These are phyloP conservation scores for Blastocystis sp. DNA, from an alignment of 352 stramenopile genomes.

Conservation along the genomic window DNA sequence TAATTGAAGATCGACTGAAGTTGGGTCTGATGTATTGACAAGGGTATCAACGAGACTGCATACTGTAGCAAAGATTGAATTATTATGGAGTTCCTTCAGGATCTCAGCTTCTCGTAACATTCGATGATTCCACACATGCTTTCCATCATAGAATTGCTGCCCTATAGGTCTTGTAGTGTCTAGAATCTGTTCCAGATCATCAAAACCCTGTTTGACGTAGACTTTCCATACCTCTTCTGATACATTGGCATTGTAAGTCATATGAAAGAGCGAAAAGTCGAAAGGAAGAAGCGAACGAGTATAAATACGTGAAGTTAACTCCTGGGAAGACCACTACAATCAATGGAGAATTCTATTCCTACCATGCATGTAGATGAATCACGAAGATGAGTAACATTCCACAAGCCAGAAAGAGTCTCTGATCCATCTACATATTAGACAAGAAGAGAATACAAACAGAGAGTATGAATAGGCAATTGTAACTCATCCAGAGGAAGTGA, in stretches of 20 bases:
- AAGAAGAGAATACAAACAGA: background rate
- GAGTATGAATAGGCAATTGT: background rate
- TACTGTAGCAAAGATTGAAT: slow-evolving; percentile 48
- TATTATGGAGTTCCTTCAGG: slow-evolving; percentile 36
- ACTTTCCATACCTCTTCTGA: background rate
- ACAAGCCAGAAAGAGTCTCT: background rate
- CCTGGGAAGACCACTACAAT: slow-evolving; percentile 10
- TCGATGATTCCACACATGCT: slow-evolving; percentile 39
- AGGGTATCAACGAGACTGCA: slow-evolving; percentile 8
- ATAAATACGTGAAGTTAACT: slow-evolving; percentile 16
- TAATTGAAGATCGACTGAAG: background rate
- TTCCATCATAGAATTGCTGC: slow-evolving; percentile 52
- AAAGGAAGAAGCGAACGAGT: slow-evolving; percentile 2
- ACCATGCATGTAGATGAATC: slow-evolving; percentile 13
- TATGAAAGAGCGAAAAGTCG: slow-evolving; percentile 5
- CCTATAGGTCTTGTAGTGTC: slow-evolving; percentile 3
- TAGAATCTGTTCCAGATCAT: slow-evolving; percentile 36
- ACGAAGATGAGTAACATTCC: background rate
- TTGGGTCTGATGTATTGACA: background rate
- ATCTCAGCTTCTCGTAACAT: slow-evolving; percentile 44
- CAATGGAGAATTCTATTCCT: background rate
- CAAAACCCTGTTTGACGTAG: background rate
- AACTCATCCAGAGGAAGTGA: slow-evolving; percentile 46
- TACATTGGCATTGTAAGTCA: slow-evolving; percentile 18
- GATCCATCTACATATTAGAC: background rate